Evolutionary conservation across 164 flowering plant species (phyloP), one percentile per base, ranked within the genome.

Genomic region (Buxus sempervirens): DNA sequence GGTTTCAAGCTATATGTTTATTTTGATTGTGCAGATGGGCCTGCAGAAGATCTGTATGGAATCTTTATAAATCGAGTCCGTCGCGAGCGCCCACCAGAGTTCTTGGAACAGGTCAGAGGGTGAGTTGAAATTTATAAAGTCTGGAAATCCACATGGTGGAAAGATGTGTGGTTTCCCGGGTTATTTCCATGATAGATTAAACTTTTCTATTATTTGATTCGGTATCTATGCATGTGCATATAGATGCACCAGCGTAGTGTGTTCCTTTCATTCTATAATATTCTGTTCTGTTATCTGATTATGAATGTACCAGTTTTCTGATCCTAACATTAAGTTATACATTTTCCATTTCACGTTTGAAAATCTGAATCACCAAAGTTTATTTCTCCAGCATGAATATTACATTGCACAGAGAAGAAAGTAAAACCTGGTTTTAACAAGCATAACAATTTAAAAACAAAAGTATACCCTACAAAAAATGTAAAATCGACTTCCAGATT

Each of bases 31-130:
- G 61, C 75, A 95, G 98, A 95, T 88, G 97, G 97, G n/a, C 97
- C 98, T 38, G 96, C 98, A 15, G 98, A 95, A 81, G 98, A 95
- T 87, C 80, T 91, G 23, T 95, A 95, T 84, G 98, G 97, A 28
- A 86, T 90, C 72, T 95, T 91, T 68, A 92, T 95, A 62, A 95
- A 90, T 48, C 80, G 85, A 77, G 94, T 95, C 53, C 97, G 97
- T 28, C 73, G 94, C 51, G 99, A 95, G 74, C 85, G 97, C 20
- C 90, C 97, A 26, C 96, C 96, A 19, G 94, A 95, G 78, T 75
- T 80, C 60, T 71, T 90, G 70, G 96, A 87, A 22, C 83, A 82
- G 71, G 82, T 92, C 69, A 84, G 84, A 79, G 97, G 98, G 98
- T 92, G 76, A 86, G 94, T 79, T 66, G 16, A 13, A 54, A n/a